Base-by-base conservation (phyloP, 441 rosid species). In the Manihot esculenta region DNA sequence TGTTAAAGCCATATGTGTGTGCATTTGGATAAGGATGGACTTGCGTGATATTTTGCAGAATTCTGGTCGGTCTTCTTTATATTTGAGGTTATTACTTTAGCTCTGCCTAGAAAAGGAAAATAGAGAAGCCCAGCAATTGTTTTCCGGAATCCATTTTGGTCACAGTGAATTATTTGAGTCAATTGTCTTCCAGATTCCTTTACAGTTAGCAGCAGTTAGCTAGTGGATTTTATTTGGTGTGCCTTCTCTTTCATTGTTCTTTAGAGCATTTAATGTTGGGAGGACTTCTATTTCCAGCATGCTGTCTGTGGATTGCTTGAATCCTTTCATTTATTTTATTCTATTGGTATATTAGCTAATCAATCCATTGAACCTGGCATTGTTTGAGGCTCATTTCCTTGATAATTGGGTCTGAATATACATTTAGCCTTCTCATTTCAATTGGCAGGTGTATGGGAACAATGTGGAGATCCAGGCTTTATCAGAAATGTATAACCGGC, bases 401-500 rank as follows among this genome's bases (percentile, higher is more conserved):
- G 44, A 51, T 49, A 60, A n/a, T 30, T n/a, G 24, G 54, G 33
- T 64, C 24, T 23, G 7, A 21, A 23, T 45, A 8, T 0, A 38
- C 12, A 50, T 35, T 17, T 7, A 24, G 66, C 33, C 17, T 64
- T 27, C 55, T 49, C 2, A 21, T 71, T 49, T 70, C 59, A 54
- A 49, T 23, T 76, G 71, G 53, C 84, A 95, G 99, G 98, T 95
- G n/a, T 95, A 93, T 79, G 99, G 99, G 72, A 95, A 93, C 85
- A 93, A 95, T 77, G 81, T 87, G 74, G 99, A 95, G 90, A 95
- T 95, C 67, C 99, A 95, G 82, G 97, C 93, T 35, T 67, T 95
- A n/a, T 94, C 94, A 23, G 99, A 95, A 81, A 93, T 95, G 91
- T 95, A 89, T 70, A 93, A 93, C 78, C 86, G 97, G 68, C 99